Evolutionary conservation across 345 rosid genomes (phyloP), one percentile per base, ranked within the genome.

Genomic region (Linum tenue): DNA sequence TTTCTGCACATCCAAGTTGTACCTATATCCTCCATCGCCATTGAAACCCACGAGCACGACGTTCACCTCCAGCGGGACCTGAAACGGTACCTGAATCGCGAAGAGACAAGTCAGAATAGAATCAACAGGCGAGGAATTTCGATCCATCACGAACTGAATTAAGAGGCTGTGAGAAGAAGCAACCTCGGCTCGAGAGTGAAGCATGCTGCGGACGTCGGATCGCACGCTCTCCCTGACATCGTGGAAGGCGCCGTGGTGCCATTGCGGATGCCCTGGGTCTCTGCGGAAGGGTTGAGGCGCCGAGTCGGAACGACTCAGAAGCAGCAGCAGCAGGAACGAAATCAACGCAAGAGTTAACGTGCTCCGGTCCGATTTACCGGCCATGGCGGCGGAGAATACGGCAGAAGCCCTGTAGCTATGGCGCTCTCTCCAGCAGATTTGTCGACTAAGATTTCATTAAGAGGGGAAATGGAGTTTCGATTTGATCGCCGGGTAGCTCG

Each of bases 221-320:
- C 95, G 89, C 71, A 95, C 91, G 67, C 87, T 78, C 38, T 79
- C 96, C 43, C 83, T 63, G 73, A 91, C 98, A 61, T 95, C 99
- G 70, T 83, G 99, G 72, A 95, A 91, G 50, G 99, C 99, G 22
- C 92, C 84, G 76, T 95, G 99, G 80, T 95, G 99, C 99, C 99
- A 91, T 64, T 87, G 97, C 67, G 95, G 78, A 63, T 89, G 98
- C 42, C 96, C 97, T 1, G 99, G 94, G 44, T 89, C 98, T 67
- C 96, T 75, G 75, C 88, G 75, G 91, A 95, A 91, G 37, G 99
- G 78, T 64, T 91, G 84, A 55, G 73, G 76, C 67, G 82, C 91
- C 51, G 97, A 59, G 15, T 67, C 56, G 51, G 64, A 68, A 5
- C 3, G 61, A 56, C 43, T 48, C 16, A 36, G 39, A 22, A 67